A percentile compares a stretch with the other conserved stretches of the same genome.
These are phyloP conservation scores for Phoenix dactylifera DNA, from an alignment of 176 grass and related monocot genomes.

Conservation along the genomic window DNA sequence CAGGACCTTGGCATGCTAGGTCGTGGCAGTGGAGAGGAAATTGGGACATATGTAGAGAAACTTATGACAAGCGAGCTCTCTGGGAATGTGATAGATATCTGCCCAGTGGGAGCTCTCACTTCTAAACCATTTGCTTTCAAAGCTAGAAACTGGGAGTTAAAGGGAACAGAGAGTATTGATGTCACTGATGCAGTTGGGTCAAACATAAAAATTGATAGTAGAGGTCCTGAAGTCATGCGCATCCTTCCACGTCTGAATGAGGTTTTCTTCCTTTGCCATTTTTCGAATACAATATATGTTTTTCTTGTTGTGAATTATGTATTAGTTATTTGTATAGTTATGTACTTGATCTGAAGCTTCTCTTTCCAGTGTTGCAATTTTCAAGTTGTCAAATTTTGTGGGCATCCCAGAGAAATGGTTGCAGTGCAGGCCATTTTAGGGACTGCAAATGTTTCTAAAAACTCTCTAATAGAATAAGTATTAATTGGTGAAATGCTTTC, in stretches of 20 bases:
- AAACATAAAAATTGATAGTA: slow-evolving; percentile 93
- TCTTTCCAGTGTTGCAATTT: too few species aligned
- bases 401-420: too few species aligned
- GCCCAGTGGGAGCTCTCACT: slow-evolving; percentile 93
- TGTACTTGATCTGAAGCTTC: too few species aligned
- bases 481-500: too few species aligned
- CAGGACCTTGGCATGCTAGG: slow-evolving; percentile 93
- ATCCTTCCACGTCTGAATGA: slow-evolving; percentile 92
- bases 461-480: too few species aligned
- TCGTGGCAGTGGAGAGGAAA: slow-evolving; percentile 98
- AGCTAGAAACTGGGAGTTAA: slow-evolving; percentile 96
- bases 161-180: slow-evolving; percentile 89
- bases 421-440: too few species aligned
- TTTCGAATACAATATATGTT: not conserved
- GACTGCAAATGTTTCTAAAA: too few species aligned
- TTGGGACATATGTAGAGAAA: slow-evolving; percentile 95
- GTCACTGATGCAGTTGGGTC: slow-evolving; percentile 94
- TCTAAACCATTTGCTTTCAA: slow-evolving; percentile 99
- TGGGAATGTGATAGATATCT: slow-evolving; percentile 99
- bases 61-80: slow-evolving; percentile 98
- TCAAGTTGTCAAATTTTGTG: too few species aligned
- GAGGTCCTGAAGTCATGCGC: slow-evolving; percentile 97
- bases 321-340: not conserved
- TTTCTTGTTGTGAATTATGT: not conserved
- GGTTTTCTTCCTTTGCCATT: slow-evolving; percentile 29